Evolutionary conservation across 2,329 filamentous ascomycete genomes (phyloP).

Genomic region (Penicillium rolfsii): DNA sequence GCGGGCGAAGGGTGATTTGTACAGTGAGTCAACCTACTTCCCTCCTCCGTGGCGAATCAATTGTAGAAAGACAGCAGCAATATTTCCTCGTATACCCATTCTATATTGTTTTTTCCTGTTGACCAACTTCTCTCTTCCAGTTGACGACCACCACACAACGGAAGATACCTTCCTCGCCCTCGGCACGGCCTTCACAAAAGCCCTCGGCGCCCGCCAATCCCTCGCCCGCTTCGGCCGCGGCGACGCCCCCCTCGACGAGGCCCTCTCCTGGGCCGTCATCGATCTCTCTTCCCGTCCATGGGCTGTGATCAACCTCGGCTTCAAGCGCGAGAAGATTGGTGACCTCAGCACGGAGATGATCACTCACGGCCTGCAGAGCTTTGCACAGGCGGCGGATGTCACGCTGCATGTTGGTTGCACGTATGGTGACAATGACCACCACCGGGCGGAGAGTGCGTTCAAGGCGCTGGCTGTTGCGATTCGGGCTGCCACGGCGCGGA

Average conservation of each 20-base stretch:
- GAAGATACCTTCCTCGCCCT: conserved; percentile 95
- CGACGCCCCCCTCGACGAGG: conserved; percentile 93
- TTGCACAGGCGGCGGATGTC: conserved; percentile 84
- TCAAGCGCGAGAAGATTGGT: conserved; percentile 90
- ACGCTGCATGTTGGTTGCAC: conserved; percentile 96
- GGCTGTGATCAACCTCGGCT: conserved; percentile 78
- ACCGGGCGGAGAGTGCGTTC: conserved; percentile 93
- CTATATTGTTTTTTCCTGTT: background rate
- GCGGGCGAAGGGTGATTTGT: conserved; percentile 82
- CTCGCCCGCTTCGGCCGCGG: conserved; percentile 89
- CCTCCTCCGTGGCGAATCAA: background rate
- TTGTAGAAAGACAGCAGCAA: background rate
- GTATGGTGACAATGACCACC: conserved; percentile 91
- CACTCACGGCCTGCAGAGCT: conserved; percentile 91
- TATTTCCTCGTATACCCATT: background rate
- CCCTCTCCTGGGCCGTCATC: conserved; percentile 88
- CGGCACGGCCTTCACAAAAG: conserved; percentile 78
- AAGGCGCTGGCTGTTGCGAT: conserved; percentile 92
- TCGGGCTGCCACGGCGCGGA: conserved; percentile 71
- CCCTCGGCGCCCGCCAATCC: conserved; percentile 76
- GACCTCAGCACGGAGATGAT: conserved; percentile 96
- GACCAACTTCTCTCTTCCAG: conserved; percentile 47
- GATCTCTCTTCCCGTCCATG: conserved; percentile 93
- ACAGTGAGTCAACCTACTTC: conserved; percentile 64
- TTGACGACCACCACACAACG: conserved; percentile 98